Conservation (phyloP, 148 eudicot species). For the Vaccinium macrocarpon region DNA sequence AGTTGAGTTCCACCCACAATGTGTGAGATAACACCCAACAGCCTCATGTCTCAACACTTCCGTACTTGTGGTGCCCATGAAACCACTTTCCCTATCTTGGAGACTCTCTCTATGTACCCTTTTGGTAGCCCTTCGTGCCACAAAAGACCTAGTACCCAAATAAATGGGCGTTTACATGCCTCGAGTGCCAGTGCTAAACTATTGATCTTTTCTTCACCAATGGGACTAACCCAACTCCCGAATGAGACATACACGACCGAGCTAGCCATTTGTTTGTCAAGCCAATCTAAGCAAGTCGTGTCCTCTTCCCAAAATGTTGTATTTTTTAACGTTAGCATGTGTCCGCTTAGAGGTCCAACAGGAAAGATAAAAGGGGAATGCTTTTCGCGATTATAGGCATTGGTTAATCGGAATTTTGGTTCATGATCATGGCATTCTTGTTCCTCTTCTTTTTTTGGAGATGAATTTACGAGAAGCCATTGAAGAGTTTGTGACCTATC, state of each 20-base stretch:
- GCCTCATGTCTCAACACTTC: slow-evolving; percentile 54
- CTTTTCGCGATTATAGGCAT: not conserved
- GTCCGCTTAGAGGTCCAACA: slow-evolving; percentile 35
- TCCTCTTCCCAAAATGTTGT: slow-evolving; percentile 64
- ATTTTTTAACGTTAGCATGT: not conserved
- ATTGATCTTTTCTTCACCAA: slow-evolving; percentile 47
- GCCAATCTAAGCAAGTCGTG: slow-evolving; percentile 58
- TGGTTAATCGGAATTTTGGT: not conserved
- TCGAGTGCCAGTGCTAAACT: slow-evolving; percentile 59
- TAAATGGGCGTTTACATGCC: slow-evolving; percentile 47
- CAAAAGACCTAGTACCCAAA: slow-evolving; percentile 69
- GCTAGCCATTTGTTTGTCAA: slow-evolving; percentile 40
- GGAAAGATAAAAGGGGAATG: slow-evolving; percentile 30
- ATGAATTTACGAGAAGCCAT: slow-evolving; percentile 44
- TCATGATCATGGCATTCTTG: not conserved
- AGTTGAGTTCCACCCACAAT: slow-evolving; percentile 91
- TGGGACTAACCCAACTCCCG: slow-evolving; percentile 93
- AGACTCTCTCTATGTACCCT: slow-evolving; percentile 38
- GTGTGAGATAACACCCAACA: slow-evolving; percentile 66
- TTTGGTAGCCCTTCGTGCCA: slow-evolving; percentile 68
- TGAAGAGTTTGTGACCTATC: slow-evolving; percentile 27
- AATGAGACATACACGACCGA: slow-evolving; percentile 75
- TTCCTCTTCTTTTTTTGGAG: slow-evolving; percentile 29
- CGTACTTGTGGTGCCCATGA: slow-evolving; percentile 81
- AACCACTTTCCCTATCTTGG: slow-evolving; percentile 45